Percentiles rank a stretch among this genome's conserved stretches.
Conservation (phyloP, 2,329 filamentous ascomycete species). For the Lasiodiplodia sp. region DNA sequence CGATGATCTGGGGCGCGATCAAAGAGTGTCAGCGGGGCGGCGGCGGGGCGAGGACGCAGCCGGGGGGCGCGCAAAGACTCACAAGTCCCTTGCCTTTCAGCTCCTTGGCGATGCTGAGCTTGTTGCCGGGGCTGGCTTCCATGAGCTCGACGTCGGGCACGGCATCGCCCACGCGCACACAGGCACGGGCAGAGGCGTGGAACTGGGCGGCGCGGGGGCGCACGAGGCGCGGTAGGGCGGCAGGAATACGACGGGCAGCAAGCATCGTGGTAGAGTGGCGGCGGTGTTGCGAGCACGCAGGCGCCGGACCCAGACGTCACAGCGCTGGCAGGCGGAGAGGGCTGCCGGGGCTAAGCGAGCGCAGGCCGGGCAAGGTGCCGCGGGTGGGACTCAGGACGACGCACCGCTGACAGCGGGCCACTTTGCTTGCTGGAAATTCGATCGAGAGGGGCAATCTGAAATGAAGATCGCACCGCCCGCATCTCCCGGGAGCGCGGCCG, state of each 20-base stretch:
- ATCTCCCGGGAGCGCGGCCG: constrained; percentile 18
- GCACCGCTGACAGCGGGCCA: constrained; percentile 19
- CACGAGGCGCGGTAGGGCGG: constrained; percentile 25
- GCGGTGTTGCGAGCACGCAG: constrained; percentile 1
- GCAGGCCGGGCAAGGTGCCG: constrained; percentile 6
- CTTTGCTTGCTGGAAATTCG: constrained; percentile 9
- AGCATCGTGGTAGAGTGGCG: constrained; percentile 27
- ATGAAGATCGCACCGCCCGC: constrained; percentile 23
- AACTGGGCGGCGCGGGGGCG: constrained; percentile 53
- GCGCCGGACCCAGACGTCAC: neutral
- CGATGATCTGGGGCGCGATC: constrained; percentile 32
- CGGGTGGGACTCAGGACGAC: constrained; percentile 11
- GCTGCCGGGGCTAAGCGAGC: constrained; percentile 10
- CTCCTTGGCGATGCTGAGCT: constrained; percentile 84
- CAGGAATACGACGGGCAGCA: constrained; percentile 27
- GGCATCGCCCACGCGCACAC: constrained; percentile 79
- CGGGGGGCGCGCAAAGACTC: neutral
- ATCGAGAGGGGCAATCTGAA: constrained; percentile 2
- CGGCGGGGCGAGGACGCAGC: neutral
- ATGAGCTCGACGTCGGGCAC: constrained; percentile 80
- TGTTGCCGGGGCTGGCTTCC: constrained; percentile 88
- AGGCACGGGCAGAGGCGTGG: constrained; percentile 67
- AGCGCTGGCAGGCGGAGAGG: constrained; percentile 8
- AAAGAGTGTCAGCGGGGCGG: neutral
- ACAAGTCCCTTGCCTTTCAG: constrained; percentile 70